Evolutionary conservation across 2,329 filamentous ascomycete genomes (phyloP).

Genomic region (Penicillium sp.): DNA sequence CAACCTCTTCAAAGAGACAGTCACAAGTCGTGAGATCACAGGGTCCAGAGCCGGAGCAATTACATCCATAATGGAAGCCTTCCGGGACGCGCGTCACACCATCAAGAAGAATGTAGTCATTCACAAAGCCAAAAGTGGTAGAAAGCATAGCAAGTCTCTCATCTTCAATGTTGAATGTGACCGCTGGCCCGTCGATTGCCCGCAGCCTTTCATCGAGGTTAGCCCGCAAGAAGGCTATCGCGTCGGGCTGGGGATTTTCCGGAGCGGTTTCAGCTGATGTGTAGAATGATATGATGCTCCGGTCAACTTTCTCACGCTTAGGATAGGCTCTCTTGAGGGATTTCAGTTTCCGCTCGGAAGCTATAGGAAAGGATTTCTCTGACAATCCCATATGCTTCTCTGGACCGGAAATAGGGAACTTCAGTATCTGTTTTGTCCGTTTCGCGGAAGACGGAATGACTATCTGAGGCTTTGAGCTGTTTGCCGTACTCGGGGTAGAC

Average conservation of each 20-base stretch:
- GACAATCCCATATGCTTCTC: neutral
- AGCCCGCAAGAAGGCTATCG: neutral
- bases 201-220: constrained; percentile 8
- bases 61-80: constrained; percentile 36
- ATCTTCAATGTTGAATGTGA: constrained; percentile 9
- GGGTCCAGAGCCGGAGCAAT: constrained; percentile 19
- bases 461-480: too few species aligned
- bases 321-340: constrained; percentile 6
- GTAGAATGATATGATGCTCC: neutral
- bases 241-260: neutral
- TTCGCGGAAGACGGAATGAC: too few species aligned
- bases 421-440: too few species aligned
- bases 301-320: neutral
- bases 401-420: too few species aligned
- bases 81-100: constrained; percentile 29
- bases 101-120: constrained; percentile 35
- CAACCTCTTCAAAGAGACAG: constrained; percentile 33
- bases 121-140: constrained; percentile 41
- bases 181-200: constrained; percentile 25
- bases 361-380: constrained; percentile 2
- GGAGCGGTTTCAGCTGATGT: neutral
- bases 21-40: constrained; percentile 30
- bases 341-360: constrained; percentile 10
- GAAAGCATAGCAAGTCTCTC: constrained; percentile 25
- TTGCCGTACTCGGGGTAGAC: too few species aligned